Evolutionary conservation across 1,284 basidiomycete species (phyloP).

Genomic region (Cryptococcus deneoformans): DNA sequence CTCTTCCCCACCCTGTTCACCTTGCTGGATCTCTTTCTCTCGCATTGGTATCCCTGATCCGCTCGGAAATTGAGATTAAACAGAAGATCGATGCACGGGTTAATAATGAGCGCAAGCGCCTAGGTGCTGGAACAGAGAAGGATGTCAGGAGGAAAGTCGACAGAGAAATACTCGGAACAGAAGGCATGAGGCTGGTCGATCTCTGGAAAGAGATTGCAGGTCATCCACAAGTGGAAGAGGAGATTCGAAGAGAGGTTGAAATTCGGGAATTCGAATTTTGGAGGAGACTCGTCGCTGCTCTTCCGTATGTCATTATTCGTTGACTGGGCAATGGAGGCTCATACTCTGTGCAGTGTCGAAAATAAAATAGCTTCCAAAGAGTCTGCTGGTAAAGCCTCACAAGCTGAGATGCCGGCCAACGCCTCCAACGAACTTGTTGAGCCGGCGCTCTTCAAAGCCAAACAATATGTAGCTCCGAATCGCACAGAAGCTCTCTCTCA

Average conservation of each 20-base stretch:
- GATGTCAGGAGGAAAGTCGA: constrained; percentile 61
- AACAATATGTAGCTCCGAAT: constrained; percentile 52
- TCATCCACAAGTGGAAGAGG: constrained; percentile 37
- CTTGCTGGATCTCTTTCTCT: constrained; percentile 51
- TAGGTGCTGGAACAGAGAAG: constrained; percentile 65
- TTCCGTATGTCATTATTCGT: constrained; percentile 3
- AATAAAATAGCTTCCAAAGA: too few relatives aligned
- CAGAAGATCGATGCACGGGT: constrained; percentile 60
- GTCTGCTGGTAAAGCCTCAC: too few relatives aligned
- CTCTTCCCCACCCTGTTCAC: constrained; percentile 49
- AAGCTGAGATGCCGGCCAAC: neutral
- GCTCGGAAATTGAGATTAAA: constrained; percentile 63
- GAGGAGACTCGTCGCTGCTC: constrained; percentile 29
- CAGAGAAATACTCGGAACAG: constrained; percentile 44
- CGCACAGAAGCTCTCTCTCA: constrained; percentile 45
- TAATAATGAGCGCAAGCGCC: constrained; percentile 67
- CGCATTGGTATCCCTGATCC: constrained; percentile 48
- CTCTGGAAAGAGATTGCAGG: constrained; percentile 35
- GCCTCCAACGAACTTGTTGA: constrained; percentile 1
- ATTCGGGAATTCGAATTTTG: constrained; percentile 43
- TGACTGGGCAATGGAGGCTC: neutral
- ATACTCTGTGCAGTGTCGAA: too few relatives aligned
- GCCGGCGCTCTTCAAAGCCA: constrained; percentile 21
- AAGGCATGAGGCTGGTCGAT: constrained; percentile 37
- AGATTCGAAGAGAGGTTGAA: constrained; percentile 37